Evolutionary conservation across 441 rosid species (phyloP), one percentile per base, ranked within the genome.

Genomic region (Corymbia calophylla): DNA sequence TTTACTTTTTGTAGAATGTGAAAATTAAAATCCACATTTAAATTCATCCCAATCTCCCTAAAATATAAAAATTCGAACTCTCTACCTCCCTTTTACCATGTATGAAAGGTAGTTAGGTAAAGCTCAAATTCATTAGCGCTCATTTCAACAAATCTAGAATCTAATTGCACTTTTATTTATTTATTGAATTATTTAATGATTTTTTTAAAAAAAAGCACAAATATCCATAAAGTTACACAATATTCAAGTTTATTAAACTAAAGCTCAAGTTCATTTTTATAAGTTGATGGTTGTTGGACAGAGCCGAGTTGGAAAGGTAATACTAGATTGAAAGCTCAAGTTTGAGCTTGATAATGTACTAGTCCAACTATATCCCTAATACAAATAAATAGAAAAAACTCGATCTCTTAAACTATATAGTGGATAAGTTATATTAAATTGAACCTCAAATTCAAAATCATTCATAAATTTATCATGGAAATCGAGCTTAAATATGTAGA

Each of bases 351-450:
- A 9, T 2, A 5, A 68, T 0, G 25, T 9, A 32, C 32, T 2
- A 0, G 1, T 2, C 25, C 3, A 0, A 32, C 0, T 17, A 31
- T 68, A 17, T 68, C 0, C 0, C 0, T 18, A 9, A 25, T 68
- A 17, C 9, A 62, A 68, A 68, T 9, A 9, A 68, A 32, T 17
- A 1, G 1, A 32, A 8, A 0, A 10, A 66, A 17, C 17, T 32
- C 1, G 8, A 70, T 35, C 81, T 35, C 10, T 70, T 6, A 6
- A 70, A 70, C 19, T 35, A 32, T 6, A 19, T 10, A 19, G 47
- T 6, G 5, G 27, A 14, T 2, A 35, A 35, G 81, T 9, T 19
- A 73, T 35, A 70, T 35, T 0, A 39, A 31, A 32, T 2, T 32
- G 3, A 4, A 73, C 8, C 5, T 6, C 2, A 7, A 39, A 13